Base-by-base conservation (phyloP, 768 basidiomycete species). In the Boletales sp. region DNA sequence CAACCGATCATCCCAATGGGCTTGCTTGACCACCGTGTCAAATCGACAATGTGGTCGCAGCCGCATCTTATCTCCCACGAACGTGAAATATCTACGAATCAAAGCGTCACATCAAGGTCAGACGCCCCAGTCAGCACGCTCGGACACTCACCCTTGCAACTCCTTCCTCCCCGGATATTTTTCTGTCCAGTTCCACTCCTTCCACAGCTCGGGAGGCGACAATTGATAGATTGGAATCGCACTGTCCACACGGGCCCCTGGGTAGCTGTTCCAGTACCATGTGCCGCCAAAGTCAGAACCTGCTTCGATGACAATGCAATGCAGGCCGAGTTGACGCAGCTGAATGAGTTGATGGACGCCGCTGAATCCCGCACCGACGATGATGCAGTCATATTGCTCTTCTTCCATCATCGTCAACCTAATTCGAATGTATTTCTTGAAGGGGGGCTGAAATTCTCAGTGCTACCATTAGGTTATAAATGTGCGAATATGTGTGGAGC, bases 241-340 rank as follows among this genome's bases (percentile, higher is more conserved):
- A 19, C 30, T 48, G 46, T 58, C 56, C 8, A 42, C 56, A 0
- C 57, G 50, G 4, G 56, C 56, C 2, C 57, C 57, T 0, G 56
- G 57, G 34, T 58, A 58, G 33, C 8, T 43, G 49, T 58, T 58
- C 56, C 57, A 54, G 37, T 43, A n/a, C 51, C 57, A 58, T 1
- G 40, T 33, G 10, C 57, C 57, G 17, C 57, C 56, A 2, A 58
- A 35, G n/a, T 54, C 51, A 0, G 57, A 58, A 2, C 41, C 57
- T 14, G 51, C 51, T 0, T 58, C 56, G 39, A 58, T 40, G 19
- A 54, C 15, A 2, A 8, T 40, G 49, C 56, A 58, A n/a, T 41
- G 43, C 40, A 58, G 40, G 4, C 57, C 57, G 5, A 50, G 41
- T 18, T 50, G 4, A 17, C 49, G 44, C 13, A 58, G 2, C 8